A percentile compares a stretch with the other conserved stretches of the same genome.
Evolutionary conservation across 2,329 filamentous ascomycete genomes (phyloP).

Genomic region (Verticillium albo-atrum): DNA sequence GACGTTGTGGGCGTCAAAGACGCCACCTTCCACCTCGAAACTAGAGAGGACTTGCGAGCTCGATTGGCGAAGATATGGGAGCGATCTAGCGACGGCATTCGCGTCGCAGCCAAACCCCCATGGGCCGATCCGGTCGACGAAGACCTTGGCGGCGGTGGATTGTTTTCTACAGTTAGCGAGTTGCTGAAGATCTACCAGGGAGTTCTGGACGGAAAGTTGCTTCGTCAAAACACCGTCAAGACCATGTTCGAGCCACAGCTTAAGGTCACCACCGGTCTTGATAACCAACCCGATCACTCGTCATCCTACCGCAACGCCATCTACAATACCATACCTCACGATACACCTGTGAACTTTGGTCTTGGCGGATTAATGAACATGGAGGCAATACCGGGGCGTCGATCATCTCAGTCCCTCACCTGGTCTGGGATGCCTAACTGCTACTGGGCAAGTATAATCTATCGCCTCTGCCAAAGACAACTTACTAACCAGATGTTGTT

Average conservation of each 20-base stretch:
- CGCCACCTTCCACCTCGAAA: slow-evolving; percentile 1
- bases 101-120: not conserved
- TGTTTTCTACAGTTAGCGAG: not conserved
- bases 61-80: not conserved
- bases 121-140: not conserved
- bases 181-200: slow-evolving; percentile 1
- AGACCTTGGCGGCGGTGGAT: not conserved
- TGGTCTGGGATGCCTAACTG: not conserved
- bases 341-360: not conserved
- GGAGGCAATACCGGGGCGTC: not conserved
- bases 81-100: not conserved
- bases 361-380: not conserved
- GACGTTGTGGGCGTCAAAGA: not conserved
- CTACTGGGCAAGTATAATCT: not conserved
- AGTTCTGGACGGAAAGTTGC: not conserved
- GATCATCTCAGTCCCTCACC: not conserved
- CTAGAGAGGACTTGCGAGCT: not conserved
- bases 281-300: not conserved
- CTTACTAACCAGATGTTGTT: not conserved
- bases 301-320: not conserved
- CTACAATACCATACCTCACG: not conserved
- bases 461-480: not conserved
- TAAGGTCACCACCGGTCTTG: not conserved
- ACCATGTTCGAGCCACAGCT: slow-evolving; percentile 1
- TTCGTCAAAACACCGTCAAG: not conserved